Evolutionary conservation across 768 basidiomycete genomes (phyloP).

Genomic region (Fistulinella prunicolor): DNA sequence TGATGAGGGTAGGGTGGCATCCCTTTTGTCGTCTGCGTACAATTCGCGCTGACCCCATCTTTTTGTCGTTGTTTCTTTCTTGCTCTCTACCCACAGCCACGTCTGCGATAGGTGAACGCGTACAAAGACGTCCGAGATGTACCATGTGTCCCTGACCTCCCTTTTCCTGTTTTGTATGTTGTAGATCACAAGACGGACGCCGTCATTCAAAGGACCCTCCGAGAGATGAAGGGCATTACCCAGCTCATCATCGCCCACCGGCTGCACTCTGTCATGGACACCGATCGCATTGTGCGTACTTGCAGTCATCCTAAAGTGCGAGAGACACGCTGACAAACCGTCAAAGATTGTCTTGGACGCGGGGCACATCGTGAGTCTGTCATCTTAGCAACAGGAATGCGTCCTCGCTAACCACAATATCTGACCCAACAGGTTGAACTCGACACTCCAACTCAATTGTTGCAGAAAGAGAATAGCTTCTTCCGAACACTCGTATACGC

Average conservation of each 20-base stretch:
- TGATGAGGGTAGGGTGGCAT: conserved; percentile 35
- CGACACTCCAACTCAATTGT: conserved; percentile 5
- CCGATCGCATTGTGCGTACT: conserved; percentile 7
- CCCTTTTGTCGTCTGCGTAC: no score
- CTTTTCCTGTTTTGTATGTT: no score
- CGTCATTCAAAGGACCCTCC: conserved; percentile 6
- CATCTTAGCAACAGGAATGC: no score
- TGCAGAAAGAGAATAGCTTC: neutral
- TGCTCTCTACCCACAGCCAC: neutral
- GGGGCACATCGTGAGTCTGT: conserved; percentile 6
- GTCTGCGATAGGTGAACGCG: conserved; percentile 8
- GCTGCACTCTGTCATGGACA: conserved; percentile 8
- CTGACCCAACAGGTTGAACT: conserved; percentile 7
- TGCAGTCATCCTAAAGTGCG: no score
- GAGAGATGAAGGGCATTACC: conserved; percentile 4
- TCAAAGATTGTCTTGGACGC: conserved; percentile 9
- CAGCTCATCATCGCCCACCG: conserved; percentile 12
- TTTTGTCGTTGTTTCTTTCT: neutral
- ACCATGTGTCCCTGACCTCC: neutral
- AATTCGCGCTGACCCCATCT: no score
- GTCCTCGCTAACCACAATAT: no score
- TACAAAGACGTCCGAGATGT: no score
- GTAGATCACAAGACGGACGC: conserved; percentile 9
- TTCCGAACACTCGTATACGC: conserved; percentile 5
- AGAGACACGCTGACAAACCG: neutral